Evolutionary conservation across 257 asterid genomes (phyloP).

Genomic region (Solanum piurae): DNA sequence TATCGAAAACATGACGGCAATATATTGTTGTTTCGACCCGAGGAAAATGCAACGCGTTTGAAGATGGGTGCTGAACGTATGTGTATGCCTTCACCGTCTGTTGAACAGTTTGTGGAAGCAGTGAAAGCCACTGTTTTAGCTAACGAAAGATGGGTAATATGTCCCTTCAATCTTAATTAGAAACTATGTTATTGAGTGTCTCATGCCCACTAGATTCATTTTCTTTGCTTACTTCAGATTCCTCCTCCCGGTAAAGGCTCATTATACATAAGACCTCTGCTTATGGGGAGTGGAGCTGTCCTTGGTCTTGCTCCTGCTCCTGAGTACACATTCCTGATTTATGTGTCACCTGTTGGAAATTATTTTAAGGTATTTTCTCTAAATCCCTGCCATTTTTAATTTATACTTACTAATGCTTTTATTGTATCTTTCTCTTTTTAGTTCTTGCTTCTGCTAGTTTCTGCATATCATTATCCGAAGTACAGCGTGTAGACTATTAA

Average conservation of each 20-base stretch:
- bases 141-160: slow-evolving; percentile 87
- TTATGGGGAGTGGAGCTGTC: slow-evolving; percentile 97
- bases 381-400: neutral
- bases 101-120: slow-evolving; percentile 83
- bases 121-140: slow-evolving; percentile 83
- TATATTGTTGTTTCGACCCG: slow-evolving; percentile 80
- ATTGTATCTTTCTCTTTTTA: neutral
- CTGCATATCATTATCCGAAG: neutral
- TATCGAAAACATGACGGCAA: slow-evolving; percentile 68
- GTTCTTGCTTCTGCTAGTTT: neutral
- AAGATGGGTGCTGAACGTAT: slow-evolving; percentile 87
- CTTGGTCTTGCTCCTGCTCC: slow-evolving; percentile 99
- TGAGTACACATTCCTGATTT: slow-evolving; percentile 84
- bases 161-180: neutral
- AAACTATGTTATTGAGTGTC: neutral
- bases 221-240: slow-evolving; percentile 41
- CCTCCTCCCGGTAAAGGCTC: slow-evolving; percentile 99
- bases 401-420: neutral
- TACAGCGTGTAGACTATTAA: neutral
- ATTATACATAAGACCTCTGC: slow-evolving; percentile 85
- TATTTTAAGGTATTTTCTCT: slow-evolving; percentile 67
- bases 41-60: slow-evolving; percentile 68
- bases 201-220: neutral
- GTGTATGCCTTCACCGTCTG: slow-evolving; percentile 96
- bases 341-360: slow-evolving; percentile 95